Evolutionary conservation across 129 eudicot genomes (phyloP).

Genomic region (Deinandra increscens): DNA sequence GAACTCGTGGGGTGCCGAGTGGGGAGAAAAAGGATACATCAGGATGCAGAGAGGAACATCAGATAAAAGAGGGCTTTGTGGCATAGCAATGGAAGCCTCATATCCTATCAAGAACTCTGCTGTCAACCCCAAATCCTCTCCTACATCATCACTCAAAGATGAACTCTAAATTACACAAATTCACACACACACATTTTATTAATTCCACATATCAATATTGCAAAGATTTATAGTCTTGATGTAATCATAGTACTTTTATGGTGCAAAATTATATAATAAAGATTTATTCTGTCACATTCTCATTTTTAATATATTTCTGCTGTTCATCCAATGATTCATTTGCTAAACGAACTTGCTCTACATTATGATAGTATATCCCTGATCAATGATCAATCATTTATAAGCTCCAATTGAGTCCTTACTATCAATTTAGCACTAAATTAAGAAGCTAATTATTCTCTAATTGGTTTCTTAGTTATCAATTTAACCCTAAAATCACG

Average conservation of each 20-base stretch:
- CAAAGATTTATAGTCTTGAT: slow-evolving; percentile 18
- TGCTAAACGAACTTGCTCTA: no score
- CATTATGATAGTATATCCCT: no score
- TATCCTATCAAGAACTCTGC: slow-evolving; percentile 47
- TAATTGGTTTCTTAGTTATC: slow-evolving; percentile 9
- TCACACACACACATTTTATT: not conserved
- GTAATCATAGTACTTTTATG: slow-evolving; percentile 25
- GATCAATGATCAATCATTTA: slow-evolving; percentile 23
- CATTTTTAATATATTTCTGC: slow-evolving; percentile 39
- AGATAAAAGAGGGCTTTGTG: slow-evolving; percentile 45
- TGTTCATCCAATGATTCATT: slow-evolving; percentile 57
- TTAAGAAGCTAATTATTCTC: not conserved
- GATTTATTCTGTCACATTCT: slow-evolving; percentile 48
- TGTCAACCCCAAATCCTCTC: slow-evolving; percentile 28
- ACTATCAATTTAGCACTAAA: not conserved
- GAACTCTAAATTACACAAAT: slow-evolving; percentile 41
- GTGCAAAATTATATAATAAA: slow-evolving; percentile 34
- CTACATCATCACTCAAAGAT: slow-evolving; percentile 35
- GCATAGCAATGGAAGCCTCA: slow-evolving; percentile 55
- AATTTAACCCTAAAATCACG: not conserved
- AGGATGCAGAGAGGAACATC: slow-evolving; percentile 48
- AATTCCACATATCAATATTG: not conserved
- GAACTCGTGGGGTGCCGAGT: slow-evolving; percentile 57
- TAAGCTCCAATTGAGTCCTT: not conserved
- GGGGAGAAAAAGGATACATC: slow-evolving; percentile 77